Evolutionary conservation across 495 filamentous ascomycete genomes (phyloP), one percentile per base, ranked within the genome.

Genomic region (Diplogelasinospora grovesii): DNA sequence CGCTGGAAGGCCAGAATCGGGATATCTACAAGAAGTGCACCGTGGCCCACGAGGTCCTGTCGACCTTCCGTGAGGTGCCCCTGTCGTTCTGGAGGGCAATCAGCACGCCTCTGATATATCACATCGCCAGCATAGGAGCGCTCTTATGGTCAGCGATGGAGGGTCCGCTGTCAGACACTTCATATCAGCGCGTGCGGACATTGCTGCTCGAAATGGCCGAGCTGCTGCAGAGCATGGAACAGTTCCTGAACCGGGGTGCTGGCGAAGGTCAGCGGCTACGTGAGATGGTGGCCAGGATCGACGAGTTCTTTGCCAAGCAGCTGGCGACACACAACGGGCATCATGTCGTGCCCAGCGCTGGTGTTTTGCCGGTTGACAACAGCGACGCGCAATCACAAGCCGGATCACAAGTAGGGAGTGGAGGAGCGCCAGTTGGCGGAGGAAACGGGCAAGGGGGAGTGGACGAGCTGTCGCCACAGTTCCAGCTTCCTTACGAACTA

Each of bases 71-170:
- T 5, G 59, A 59, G 22, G 61, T 74, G 1, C 72, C 69, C 0
- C 50, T 63, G 13, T 53, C 63, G 29, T 70, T 71, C 41, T 40
- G 71, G 29, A 63, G 59, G n/a, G 67, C 68, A 5, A 74, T 76
- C 39, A 69, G 63, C 45, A 65, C 68, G n/a, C 70, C 71, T 29
- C 50, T 74, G 21, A 53, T 74, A 8, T 62, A 73, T 41, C 71
- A 74, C 46, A 59, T 75, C 6, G 69, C 59, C 9, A 68, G 68
- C 16, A 69, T 75, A 24, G 72, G 70, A 14, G 61, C 58, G 11
- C 72, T 76, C 39, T 58, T 76, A 13, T 62, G 61, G 8, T 71
- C 68, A 5, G 64, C 69, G 31, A 66, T 74, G 52, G 66, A 73
- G 47, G 68, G 67, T 4, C 65, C 56, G 23, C 39, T 74, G 21